Conservation (phyloP, 805 yeast species). For the Pichia cephalocereana region DNA sequence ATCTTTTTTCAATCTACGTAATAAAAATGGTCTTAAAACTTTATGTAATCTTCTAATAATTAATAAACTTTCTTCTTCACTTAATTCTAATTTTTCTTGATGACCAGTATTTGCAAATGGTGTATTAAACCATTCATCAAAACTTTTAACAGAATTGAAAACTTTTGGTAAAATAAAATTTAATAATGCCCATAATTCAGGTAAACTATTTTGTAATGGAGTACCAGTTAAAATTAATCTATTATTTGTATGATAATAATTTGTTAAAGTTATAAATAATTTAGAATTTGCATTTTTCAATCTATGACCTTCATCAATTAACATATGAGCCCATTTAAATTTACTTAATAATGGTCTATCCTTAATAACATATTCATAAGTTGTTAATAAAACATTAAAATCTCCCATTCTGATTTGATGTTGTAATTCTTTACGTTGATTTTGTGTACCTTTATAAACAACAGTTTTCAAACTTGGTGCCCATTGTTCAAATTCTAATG, state of each 20-base stretch:
- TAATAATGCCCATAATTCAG: constrained; percentile 78
- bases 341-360: constrained; percentile 64
- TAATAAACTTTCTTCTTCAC: constrained; percentile 79
- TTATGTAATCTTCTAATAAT: constrained; percentile 79
- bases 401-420: constrained; percentile 56
- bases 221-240: constrained; percentile 82
- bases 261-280: constrained; percentile 59
- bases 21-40: constrained; percentile 74
- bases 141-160: constrained; percentile 77
- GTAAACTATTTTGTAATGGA: constrained; percentile 75
- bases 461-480: constrained; percentile 70
- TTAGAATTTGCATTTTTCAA: constrained; percentile 76
- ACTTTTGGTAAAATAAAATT: constrained; percentile 78
- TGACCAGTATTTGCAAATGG: constrained; percentile 82
- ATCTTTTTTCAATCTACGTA: constrained; percentile 78
- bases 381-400: constrained; percentile 69
- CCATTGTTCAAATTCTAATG: constrained; percentile 79
- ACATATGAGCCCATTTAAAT: constrained; percentile 77
- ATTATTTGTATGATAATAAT: constrained; percentile 64
- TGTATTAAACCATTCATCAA: constrained; percentile 86
- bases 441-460: constrained; percentile 71
- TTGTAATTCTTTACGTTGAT: constrained; percentile 58
- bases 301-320: constrained; percentile 86
- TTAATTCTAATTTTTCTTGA: constrained; percentile 69
- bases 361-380: constrained; percentile 73